Evolutionary conservation across 2,329 filamentous ascomycete species (phyloP).

Genomic region (Thermoascus crustaceus): DNA sequence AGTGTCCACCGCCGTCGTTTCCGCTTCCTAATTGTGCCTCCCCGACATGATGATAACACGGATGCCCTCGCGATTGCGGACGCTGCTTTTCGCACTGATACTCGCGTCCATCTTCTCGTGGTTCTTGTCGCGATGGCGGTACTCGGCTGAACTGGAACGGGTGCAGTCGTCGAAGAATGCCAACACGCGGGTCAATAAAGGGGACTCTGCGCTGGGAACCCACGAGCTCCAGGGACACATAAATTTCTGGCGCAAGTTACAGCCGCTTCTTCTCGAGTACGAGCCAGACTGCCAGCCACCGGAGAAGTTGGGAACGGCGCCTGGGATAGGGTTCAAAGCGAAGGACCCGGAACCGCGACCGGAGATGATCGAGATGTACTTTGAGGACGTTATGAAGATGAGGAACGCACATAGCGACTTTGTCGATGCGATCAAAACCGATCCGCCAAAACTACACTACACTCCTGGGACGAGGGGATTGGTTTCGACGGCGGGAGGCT

Average conservation of each 20-base stretch:
- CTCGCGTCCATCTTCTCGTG: slow-evolving; percentile 10
- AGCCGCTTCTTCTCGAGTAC: slow-evolving; percentile 23
- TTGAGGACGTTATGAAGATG: slow-evolving; percentile 23
- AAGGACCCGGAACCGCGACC: slow-evolving; percentile 20
- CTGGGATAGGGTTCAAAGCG: slow-evolving; percentile 20
- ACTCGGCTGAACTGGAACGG: too few relatives aligned
- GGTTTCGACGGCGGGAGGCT: slow-evolving; percentile 39
- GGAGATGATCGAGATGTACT: slow-evolving; percentile 22
- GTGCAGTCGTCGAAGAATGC: slow-evolving; percentile 1
- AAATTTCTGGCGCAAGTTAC: slow-evolving; percentile 28
- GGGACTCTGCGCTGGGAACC: background rate
- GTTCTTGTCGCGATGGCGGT: slow-evolving; percentile 12
- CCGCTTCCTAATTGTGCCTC: too few relatives aligned
- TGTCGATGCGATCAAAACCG: slow-evolving; percentile 19
- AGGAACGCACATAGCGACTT: slow-evolving; percentile 28
- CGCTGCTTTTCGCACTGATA: slow-evolving; percentile 5
- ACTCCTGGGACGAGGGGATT: slow-evolving; percentile 31
- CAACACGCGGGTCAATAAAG: background rate
- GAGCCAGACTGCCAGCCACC: slow-evolving; percentile 23
- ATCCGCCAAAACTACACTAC: slow-evolving; percentile 26
- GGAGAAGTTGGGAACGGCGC: slow-evolving; percentile 17
- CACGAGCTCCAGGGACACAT: slow-evolving; percentile 14
- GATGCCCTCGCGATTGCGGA: slow-evolving; percentile 1
- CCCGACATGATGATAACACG: slow-evolving; percentile 2
- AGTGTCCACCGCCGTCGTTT: too few relatives aligned